These are phyloP conservation scores for Oxytropis ochrocephala DNA, from an alignment of 306 rosid genomes.

Conservation along the genomic window DNA sequence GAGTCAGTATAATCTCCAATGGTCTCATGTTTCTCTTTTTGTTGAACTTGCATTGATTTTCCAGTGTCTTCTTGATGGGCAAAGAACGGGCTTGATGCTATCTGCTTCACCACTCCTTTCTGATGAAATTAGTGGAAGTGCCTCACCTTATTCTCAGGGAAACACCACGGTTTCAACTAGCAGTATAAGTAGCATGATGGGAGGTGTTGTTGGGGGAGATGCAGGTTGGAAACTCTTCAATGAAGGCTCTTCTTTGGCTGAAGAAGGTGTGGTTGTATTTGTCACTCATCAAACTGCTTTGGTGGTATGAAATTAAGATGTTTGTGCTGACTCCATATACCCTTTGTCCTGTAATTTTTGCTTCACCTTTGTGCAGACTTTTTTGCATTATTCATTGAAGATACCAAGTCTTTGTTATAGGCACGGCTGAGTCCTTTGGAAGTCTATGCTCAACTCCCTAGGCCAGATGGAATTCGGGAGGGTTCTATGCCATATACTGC, in stretches of 20 bases:
- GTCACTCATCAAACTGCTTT: constrained; percentile 90
- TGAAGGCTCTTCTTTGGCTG: constrained; percentile 75
- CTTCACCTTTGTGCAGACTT: constrained; percentile 12
- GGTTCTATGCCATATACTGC: constrained; percentile 98
- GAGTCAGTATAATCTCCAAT: constrained; percentile 16
- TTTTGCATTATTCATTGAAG: constrained; percentile 14
- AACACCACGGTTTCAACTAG: constrained; percentile 50
- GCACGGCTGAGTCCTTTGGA: constrained; percentile 76
- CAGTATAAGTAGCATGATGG: constrained; percentile 90
- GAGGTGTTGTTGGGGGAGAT: constrained; percentile 95
- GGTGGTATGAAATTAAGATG: constrained; percentile 83
- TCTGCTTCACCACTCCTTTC: constrained; percentile 87
- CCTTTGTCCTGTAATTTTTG: constrained; percentile 27
- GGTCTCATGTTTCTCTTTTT: constrained; percentile 29
- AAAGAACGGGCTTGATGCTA: constrained; percentile 75
- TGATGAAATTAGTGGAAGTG: constrained; percentile 61
- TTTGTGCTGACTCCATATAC: constrained; percentile 31
- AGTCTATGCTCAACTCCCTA: constrained; percentile 69
- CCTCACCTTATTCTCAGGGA: constrained; percentile 53
- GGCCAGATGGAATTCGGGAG: constrained; percentile 89
- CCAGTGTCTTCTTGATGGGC: constrained; percentile 97
- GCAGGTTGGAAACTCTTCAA: constrained; percentile 96
- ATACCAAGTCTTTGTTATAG: constrained; percentile 38
- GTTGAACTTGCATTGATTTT: constrained; percentile 32
- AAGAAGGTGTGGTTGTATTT: constrained; percentile 90